These are phyloP conservation scores for Zygosaccharomyces pseudobailii DNA, from an alignment of 1,139 yeast genomes.

Conservation along the genomic window DNA sequence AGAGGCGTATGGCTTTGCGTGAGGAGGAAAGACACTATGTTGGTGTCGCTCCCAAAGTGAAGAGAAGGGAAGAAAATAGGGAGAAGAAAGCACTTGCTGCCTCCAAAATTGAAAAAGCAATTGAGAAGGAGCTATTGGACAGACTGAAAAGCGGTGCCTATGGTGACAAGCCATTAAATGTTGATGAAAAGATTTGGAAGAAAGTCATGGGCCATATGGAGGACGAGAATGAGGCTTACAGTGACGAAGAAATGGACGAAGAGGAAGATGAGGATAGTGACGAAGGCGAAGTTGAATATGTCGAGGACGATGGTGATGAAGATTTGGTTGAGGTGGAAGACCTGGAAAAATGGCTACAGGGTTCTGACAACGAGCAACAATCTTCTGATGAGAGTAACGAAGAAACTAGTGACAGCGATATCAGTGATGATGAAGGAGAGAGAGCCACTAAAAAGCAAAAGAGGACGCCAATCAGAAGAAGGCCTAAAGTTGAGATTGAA, in stretches of 20 bases:
- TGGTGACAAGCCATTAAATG: conserved; percentile 95
- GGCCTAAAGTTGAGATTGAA: conserved; percentile 78
- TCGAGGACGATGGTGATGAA: conserved; percentile 80
- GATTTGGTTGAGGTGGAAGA: conserved; percentile 91
- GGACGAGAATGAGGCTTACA: conserved; percentile 59
- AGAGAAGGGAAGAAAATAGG: conserved; percentile 87
- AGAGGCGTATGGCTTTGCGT: conserved; percentile 82
- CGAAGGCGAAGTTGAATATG: conserved; percentile 78
- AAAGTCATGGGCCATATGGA: conserved; percentile 74
- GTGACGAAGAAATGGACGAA: conserved; percentile 55
- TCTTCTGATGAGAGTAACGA: conserved; percentile 36
- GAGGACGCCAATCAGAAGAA: conserved; percentile 45
- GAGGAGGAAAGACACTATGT: conserved; percentile 92
- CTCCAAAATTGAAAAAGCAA: conserved; percentile 92
- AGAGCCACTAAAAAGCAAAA: conserved; percentile 42
- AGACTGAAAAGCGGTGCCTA: conserved; percentile 96
- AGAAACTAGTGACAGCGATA: conserved; percentile 34
- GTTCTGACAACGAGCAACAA: conserved; percentile 48
- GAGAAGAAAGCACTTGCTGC: conserved; percentile 96
- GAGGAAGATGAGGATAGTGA: conserved; percentile 58
- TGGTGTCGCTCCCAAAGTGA: conserved; percentile 88
- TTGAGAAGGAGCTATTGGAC: conserved; percentile 89
- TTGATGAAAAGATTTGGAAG: conserved; percentile 93
- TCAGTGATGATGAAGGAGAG: conserved; percentile 39
- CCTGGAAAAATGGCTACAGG: conserved; percentile 83